Base-by-base conservation (phyloP, 2,329 filamentous ascomycete genomes). In the Aspergillus floridensis region DNA sequence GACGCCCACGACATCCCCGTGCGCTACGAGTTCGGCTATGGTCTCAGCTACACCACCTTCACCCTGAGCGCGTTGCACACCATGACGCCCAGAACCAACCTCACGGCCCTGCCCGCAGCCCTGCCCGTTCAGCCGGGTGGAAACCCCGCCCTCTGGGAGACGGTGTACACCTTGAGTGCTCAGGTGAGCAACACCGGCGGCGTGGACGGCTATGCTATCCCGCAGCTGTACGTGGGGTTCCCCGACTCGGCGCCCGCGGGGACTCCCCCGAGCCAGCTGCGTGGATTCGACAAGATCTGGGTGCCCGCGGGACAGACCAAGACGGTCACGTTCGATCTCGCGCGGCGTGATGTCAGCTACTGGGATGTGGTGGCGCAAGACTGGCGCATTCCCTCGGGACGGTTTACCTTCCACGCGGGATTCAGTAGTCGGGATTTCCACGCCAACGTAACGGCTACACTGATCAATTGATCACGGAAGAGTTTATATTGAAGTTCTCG, bases 11-110 rank as follows among this genome's bases (percentile, higher is more conserved):
- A 66, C 22, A 59, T 65, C 29, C 53, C 62, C 46, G 60, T 64
- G 1, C 61, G 49, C 12, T 68, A 67, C 38, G 65, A 67, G 53
- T 68, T 68, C 24, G 65, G 66, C n/a, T 67, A 83, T 84, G 92
- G 92, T 58, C 79, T 96, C 12, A 90, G 86, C 3, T 96, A 95
- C 81, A 92, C 90, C 3, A 67, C 63, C 31, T 68, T 66, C 1
- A 91, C 83, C 2, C 93, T 96, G 70, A 74, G 84, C 56, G 92
- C 92, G 78, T 86, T 88, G n/a, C 80, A 90, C 71, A 76, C 95
- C 35, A 73, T 80, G 26, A 29, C 31, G 10, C 44, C 19, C 35
- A 32, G 0, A 21, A 56, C 14, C 49, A 52, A 82, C 88, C 63
- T 81, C 74, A 87, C 0, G 86, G 90, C 75, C 79, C 84, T 12